Base-by-base conservation (phyloP, 164 flowering plant genomes). In the Magnolia officinalis region DNA sequence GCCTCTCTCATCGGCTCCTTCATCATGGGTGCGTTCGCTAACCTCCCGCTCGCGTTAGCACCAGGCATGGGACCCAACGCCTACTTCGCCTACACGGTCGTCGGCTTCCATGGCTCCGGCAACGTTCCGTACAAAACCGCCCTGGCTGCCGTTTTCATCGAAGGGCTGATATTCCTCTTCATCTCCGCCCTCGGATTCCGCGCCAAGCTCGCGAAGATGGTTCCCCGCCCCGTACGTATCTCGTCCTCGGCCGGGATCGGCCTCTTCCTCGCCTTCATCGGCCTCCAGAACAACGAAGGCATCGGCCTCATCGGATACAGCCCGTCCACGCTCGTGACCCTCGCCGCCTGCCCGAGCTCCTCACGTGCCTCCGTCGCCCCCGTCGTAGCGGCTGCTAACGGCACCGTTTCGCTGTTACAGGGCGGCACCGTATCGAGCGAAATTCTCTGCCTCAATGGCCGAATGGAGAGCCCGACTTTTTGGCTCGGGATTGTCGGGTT, bases 11-110 rank as follows among this genome's bases (percentile, higher is more conserved):
- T 92, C 63, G 97, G 97, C 2, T 92, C 91, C 50, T 68, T 91
- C 6, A 88, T 93, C 50, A 92, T 95, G 97, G 98, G 98, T 0
- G 72, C 77, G 13, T 85, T 95, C 24, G 98, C 96, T 0, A 95
- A 95, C 73, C 86, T 95, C 0, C 98, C 98, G 0, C 75, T 95
- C 11, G 97, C 88, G 0, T 72, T 95, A 20, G 98, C 98, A 8
- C 97, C 98, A 6, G 98, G 97, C 0, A 95, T 91, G 98, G 98
- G 98, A 0, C 78, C 96, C 9, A 95, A 93, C 81, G 96, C 97
- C 4, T 95, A 95, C 61, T 93, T 95, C 78, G 90, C 98, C 0
- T 95, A 95, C 84, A 89, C 95, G 0, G 95, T 93, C 49, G 98
- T 95, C n/a, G 97, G 97, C 2, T 93, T 84, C 74, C 98, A 95